Evolutionary conservation across 2,329 filamentous ascomycete genomes (phyloP).

Genomic region (Bipolaris victoriae): DNA sequence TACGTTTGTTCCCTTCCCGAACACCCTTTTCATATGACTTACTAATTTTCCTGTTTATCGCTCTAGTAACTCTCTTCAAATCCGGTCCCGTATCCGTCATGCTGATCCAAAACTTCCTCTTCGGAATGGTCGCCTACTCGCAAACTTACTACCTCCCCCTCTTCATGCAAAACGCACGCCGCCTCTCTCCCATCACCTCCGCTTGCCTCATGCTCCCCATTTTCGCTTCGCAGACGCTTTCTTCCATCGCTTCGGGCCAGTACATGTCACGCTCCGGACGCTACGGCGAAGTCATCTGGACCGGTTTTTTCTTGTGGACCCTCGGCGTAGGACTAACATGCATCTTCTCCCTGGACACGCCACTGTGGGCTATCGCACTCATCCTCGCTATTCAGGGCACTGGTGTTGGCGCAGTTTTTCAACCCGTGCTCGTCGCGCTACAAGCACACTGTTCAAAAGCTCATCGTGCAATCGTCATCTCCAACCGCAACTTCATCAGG

Average conservation of each 20-base stretch:
- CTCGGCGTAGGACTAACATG: conserved; percentile 61
- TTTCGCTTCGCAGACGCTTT: conserved; percentile 27
- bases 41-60: not conserved
- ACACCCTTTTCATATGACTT: not conserved
- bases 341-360: conserved; percentile 55
- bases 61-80: conserved; percentile 59
- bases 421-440: conserved; percentile 51
- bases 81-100: conserved; percentile 61
- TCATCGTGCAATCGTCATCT: conserved; percentile 67
- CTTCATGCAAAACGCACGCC: conserved; percentile 65
- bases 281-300: conserved; percentile 56
- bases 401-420: conserved; percentile 59
- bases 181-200: conserved; percentile 54
- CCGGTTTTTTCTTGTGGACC: conserved; percentile 56
- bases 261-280: conserved; percentile 64
- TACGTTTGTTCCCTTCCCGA: conserved; percentile 27
- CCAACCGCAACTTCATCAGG: conserved; percentile 67
- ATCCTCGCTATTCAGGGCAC: conserved; percentile 57
- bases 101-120: conserved; percentile 64
- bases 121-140: conserved; percentile 65
- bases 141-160: conserved; percentile 67
- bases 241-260: conserved; percentile 59
- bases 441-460: conserved; percentile 59
- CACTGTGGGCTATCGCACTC: conserved; percentile 56
- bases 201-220: conserved; percentile 59